Base-by-base conservation (phyloP, 371 early-diverging fungal species). In the Mucor circinelloides region DNA sequence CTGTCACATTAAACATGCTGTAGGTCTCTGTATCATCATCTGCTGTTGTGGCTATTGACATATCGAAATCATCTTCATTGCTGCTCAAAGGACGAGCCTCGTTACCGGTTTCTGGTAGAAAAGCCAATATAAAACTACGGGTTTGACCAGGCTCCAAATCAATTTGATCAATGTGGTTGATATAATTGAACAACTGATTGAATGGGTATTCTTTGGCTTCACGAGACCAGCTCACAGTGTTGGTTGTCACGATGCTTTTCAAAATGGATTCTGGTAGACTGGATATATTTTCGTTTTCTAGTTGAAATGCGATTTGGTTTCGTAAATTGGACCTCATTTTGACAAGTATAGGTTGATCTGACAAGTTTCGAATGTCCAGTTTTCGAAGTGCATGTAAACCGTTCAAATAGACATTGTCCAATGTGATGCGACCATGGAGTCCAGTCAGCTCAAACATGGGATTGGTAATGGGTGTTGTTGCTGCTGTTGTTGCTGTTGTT, bases 111-210 rank as follows among this genome's bases (percentile, higher is more conserved):
- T 82, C 81, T 19, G 96, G 95, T 32, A 95, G 69, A 72, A 95
- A 94, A 0, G 89, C 90, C 10, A 95, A 74, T 46, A 96, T 90
- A 42, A 96, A 73, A 13, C 85, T 74, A 44, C 84, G 82, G 0
- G 85, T 79, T 66, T 91, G 75, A 8, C 83, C 80, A 3, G 94
- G 89, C 6, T 79, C 75, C 12, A 96, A 75, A n/a, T 77, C 74
- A 9, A 95, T 72, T 66, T 94, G 86, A 63, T 93, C 91, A 52
- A 95, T 88, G 67, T 92, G 89, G 61, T 93, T 91, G 70, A 96
- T 95, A 67, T 88, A 90, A 66, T 96, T 96, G 75, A 95, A 96
- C 1, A 96, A 83, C 67, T 94, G 92, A 69, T 95, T 96, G 71
- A 92, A 93, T 58, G 93, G 91, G 63, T 87, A 85, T 17, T 85